Base-by-base conservation (phyloP, 495 filamentous ascomycete species). In the Lepidopterella palustris region DNA sequence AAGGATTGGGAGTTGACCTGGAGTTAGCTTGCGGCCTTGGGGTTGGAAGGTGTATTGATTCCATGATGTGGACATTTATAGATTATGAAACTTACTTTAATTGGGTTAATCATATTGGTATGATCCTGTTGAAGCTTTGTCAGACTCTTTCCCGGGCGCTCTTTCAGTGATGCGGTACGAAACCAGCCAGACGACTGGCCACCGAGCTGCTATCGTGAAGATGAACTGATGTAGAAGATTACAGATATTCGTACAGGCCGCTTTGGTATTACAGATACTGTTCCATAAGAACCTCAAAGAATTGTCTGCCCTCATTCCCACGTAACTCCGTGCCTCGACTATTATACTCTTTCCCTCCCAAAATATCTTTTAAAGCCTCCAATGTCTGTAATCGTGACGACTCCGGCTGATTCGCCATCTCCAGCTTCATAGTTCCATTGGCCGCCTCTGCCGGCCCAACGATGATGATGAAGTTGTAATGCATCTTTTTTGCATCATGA, bases 401-500 rank as follows among this genome's bases (percentile, higher is more conserved):
- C 11, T 25, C 45, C n/a, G 63, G 63, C 42, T 67, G 64, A 32
- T 53, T 53, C 0, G 25, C 57, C 10, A 63, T 13, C 28, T 63
- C 45, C 10, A 67, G 10, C 24, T 29, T 53, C 32, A 67, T 5
- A 10, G 18, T 39, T 23, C 48, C 45, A 24, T 11, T 51, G 13
- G 55, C 20, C 1, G 58, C 57, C 9, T 72, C 66, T 10, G 76
- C 79, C 15, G 82, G 72, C 1, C 92, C 92, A 9, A 93, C 75
- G 23, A 91, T 83, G 45, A 88, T 79, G 52, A 95, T 83, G 49
- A 89, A 68, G 51, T 85, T 86, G 64, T 92, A 95, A 28, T 84
- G 82, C 74, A 85, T 87, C 52, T 72, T 73, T 63, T 84, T 90
- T 5, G 91, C 91, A 57, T 85, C 80, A 10, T 77, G 75, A 49